A percentile compares a stretch with the other conserved stretches of the same genome.
Evolutionary conservation across 257 asterid genomes (phyloP).

Genomic region (Buddleja alternifolia): DNA sequence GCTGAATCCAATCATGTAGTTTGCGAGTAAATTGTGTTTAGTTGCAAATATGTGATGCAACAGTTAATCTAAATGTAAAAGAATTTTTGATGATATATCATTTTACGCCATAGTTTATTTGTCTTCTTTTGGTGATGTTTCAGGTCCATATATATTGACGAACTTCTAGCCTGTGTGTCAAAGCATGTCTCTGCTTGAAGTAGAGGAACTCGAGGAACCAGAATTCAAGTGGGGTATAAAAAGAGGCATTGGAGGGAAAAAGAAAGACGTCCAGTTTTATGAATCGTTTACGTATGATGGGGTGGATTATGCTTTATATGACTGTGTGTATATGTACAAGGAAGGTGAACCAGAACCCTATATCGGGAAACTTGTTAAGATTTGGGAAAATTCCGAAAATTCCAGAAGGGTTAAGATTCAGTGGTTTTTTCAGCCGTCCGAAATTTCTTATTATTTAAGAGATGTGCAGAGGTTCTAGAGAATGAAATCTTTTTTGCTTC

Average conservation of each 20-base stretch:
- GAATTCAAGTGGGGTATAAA: slow-evolving; percentile 69
- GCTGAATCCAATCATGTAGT: background rate
- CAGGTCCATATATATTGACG: slow-evolving; percentile 19
- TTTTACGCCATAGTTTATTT: background rate
- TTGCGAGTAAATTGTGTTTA: slow-evolving; percentile 6
- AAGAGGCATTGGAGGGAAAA: slow-evolving; percentile 56
- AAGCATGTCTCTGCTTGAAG: slow-evolving; percentile 32
- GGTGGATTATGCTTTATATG: slow-evolving; percentile 57
- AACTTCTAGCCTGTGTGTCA: background rate
- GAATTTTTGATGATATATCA: background rate
- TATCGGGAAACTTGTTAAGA: slow-evolving; percentile 70
- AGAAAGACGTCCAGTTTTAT: slow-evolving; percentile 56
- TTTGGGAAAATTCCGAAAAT: slow-evolving; percentile 59
- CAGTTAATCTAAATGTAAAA: background rate
- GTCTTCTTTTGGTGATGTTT: background rate
- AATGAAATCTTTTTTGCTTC: slow-evolving; percentile 84
- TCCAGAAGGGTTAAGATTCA: slow-evolving; percentile 68
- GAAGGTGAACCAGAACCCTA: slow-evolving; percentile 52
- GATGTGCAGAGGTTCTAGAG: slow-evolving; percentile 42
- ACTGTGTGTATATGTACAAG: slow-evolving; percentile 66
- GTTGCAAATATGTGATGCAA: slow-evolving; percentile 5
- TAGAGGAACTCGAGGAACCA: slow-evolving; percentile 40
- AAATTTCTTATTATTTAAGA: slow-evolving; percentile 50
- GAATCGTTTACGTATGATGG: slow-evolving; percentile 77
- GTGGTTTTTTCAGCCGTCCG: slow-evolving; percentile 84